Conservation (phyloP, 805 yeast genomes). For the Yarrowia porcina region DNA sequence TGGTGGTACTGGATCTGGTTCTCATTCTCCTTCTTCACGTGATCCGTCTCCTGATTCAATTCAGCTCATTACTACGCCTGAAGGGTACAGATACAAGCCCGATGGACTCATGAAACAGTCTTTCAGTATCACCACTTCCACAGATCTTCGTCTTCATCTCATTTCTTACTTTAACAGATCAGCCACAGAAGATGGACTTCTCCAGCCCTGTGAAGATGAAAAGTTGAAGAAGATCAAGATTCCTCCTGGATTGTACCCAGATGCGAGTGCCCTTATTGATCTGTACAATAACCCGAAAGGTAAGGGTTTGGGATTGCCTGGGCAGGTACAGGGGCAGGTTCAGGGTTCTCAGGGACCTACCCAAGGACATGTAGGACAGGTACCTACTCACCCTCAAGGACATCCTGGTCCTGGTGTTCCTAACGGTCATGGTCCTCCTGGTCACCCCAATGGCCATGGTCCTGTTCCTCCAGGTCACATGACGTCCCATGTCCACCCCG, state of each 20-base stretch:
- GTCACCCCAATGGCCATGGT: too few relatives aligned
- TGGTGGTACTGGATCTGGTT: too few relatives aligned
- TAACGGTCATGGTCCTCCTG: neutral
- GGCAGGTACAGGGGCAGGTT: neutral
- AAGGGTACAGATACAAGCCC: slow-evolving; percentile 43
- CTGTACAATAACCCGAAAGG: slow-evolving; percentile 25
- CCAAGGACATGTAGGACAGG: neutral
- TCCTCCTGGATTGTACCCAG: slow-evolving; percentile 43
- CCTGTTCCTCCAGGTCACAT: too few relatives aligned
- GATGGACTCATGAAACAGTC: slow-evolving; percentile 65
- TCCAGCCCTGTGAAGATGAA: slow-evolving; percentile 49
- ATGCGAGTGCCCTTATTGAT: slow-evolving; percentile 31
- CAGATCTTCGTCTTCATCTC: slow-evolving; percentile 55
- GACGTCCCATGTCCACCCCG: too few relatives aligned
- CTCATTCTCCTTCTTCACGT: neutral
- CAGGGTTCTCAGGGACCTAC: neutral
- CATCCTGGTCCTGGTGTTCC: neutral
- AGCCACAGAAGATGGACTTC: slow-evolving; percentile 36
- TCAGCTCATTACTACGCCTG: slow-evolving; percentile 13
- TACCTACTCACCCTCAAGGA: neutral
- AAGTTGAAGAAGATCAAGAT: slow-evolving; percentile 39
- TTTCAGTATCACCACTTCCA: slow-evolving; percentile 53
- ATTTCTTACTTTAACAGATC: slow-evolving; percentile 51
- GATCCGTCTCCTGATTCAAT: neutral
- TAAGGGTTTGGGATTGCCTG: neutral